Percentiles rank a stretch among this genome's conserved stretches.
phyloP scores from a whole-genome alignment of 2,329 filamentous ascomycete genomes.

The Fusarium luffae region DNA sequence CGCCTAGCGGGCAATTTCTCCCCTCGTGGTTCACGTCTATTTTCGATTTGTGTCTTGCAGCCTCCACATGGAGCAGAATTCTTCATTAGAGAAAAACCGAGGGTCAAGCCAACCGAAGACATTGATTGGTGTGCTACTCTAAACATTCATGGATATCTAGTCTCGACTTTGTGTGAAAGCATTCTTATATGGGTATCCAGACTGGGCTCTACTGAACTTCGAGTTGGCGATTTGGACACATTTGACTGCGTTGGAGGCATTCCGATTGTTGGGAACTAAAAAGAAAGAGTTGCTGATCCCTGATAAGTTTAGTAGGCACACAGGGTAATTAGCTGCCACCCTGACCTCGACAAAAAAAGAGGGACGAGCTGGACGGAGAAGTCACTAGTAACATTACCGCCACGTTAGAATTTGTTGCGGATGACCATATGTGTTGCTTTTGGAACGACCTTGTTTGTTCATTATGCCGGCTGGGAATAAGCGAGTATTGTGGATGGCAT shows the following conservation, averaged over 20 bases:
- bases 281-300: conserved; percentile 15
- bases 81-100: conserved; percentile 25
- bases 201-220: conserved; percentile 19
- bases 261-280: conserved; percentile 13
- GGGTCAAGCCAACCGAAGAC: not conserved
- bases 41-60: conserved; percentile 28
- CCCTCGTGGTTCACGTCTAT: conserved; percentile 21
- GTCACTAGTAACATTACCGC: not conserved
- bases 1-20: conserved; percentile 9
- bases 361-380: not conserved
- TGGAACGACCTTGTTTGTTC: not conserved
- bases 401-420: not conserved
- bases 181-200: conserved; percentile 15
- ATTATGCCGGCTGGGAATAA: not conserved
- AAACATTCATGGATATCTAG: not conserved
- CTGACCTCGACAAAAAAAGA: not conserved
- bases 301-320: not conserved
- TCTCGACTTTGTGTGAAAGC: conserved; percentile 19
- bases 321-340: conserved; percentile 10
- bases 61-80: conserved; percentile 29
- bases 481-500: not conserved
- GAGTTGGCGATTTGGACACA: not conserved
- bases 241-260: not conserved
- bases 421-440: not conserved
- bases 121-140: conserved; percentile 32